Conservation (phyloP, 2,329 filamentous ascomycete species). For the Colletotrichum simmondsii region DNA sequence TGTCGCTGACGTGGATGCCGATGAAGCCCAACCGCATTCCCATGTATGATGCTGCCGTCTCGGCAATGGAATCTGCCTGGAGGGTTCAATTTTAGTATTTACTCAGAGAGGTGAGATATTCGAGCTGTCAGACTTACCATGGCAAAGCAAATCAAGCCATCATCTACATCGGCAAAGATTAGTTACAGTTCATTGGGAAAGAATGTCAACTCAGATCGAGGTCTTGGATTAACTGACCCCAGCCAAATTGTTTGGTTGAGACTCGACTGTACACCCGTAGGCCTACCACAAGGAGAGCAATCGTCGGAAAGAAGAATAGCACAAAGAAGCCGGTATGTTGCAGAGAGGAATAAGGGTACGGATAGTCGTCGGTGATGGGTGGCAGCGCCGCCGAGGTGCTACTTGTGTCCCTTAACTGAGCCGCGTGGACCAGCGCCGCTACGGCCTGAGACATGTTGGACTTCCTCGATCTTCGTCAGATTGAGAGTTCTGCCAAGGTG, state of each 20-base stretch:
- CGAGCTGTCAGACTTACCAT: slow-evolving; percentile 1
- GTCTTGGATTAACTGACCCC: slow-evolving; percentile 10
- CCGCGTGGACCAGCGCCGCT: slow-evolving; percentile 25
- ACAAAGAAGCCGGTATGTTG: slow-evolving; percentile 23
- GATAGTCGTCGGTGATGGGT: slow-evolving; percentile 23
- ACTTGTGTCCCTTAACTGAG: not conserved
- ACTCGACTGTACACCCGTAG: slow-evolving; percentile 25
- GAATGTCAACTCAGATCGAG: not conserved
- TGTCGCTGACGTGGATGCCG: slow-evolving; percentile 27
- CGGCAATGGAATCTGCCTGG: slow-evolving; percentile 25
- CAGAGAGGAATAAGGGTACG: slow-evolving; percentile 21
- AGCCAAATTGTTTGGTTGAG: slow-evolving; percentile 30
- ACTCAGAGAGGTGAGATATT: too few relatives aligned
- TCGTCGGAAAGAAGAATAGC: slow-evolving; percentile 24
- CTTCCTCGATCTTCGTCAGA: not conserved
- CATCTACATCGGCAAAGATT: not conserved
- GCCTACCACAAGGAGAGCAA: slow-evolving; percentile 20
- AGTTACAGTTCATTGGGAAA: not conserved
- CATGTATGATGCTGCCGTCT: slow-evolving; percentile 27
- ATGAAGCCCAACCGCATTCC: slow-evolving; percentile 27
- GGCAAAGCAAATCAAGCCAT: slow-evolving; percentile 29
- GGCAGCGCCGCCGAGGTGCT: not conserved
- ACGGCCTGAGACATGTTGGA: slow-evolving; percentile 21
- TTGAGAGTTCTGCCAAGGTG: not conserved
- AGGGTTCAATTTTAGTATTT: not conserved